phyloP scores from a whole-genome alignment of 164 flowering plant genomes.

The Macadamia tetraphylla region DNA sequence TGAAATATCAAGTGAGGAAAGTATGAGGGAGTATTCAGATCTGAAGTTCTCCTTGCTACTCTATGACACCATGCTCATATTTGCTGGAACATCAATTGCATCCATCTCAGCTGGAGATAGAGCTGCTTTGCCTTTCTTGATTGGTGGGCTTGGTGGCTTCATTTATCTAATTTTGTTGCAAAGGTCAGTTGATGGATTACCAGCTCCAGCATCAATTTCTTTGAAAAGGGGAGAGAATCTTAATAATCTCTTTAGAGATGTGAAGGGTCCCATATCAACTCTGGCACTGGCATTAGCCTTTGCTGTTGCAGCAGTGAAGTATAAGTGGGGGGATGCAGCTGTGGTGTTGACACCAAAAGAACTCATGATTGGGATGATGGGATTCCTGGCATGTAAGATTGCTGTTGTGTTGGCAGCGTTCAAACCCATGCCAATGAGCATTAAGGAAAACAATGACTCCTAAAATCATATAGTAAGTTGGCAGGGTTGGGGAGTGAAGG shows the following conservation, averaged over 20 bases:
- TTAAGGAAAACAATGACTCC: constrained; percentile 16
- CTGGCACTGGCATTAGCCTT: constrained; percentile 46
- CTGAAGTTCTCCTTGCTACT: constrained; percentile 68
- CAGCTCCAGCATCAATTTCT: constrained; percentile 29
- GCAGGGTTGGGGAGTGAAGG: too few species aligned
- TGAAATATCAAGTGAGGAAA: constrained; percentile 45
- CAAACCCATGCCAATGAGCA: constrained; percentile 42
- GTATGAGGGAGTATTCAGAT: constrained; percentile 78
- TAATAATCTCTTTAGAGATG: constrained; percentile 22
- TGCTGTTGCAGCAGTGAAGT: constrained; percentile 33
- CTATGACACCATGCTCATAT: constrained; percentile 57
- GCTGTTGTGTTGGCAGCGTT: constrained; percentile 79
- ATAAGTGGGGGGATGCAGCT: constrained; percentile 28
- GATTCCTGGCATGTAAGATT: constrained; percentile 75
- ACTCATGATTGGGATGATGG: constrained; percentile 56
- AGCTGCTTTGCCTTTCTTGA: constrained; percentile 47
- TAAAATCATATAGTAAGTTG: too few species aligned
- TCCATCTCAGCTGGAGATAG: constrained; percentile 39
- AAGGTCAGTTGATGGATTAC: constrained; percentile 72
- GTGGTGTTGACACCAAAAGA: constrained; percentile 48
- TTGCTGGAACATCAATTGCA: constrained; percentile 45
- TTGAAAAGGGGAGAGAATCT: constrained; percentile 9
- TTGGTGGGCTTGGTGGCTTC: constrained; percentile 71
- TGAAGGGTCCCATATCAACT: constrained; percentile 40
- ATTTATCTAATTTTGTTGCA: constrained; percentile 68